Percentiles rank a stretch among this genome's conserved stretches.
phyloP scores from a whole-genome alignment of 371 early-diverging fungal species.

The Parasitella parasitica region DNA sequence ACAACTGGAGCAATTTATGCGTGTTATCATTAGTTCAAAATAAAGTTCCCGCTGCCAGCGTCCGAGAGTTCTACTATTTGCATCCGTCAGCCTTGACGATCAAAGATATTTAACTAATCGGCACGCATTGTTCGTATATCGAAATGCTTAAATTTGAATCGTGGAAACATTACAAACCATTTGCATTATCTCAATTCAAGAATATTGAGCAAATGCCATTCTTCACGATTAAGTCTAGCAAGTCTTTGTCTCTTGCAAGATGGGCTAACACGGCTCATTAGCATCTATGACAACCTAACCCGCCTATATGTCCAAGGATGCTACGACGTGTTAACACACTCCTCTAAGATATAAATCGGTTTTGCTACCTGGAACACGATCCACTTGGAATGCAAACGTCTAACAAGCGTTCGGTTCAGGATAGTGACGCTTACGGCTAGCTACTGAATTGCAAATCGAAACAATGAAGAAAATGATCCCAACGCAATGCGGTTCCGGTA shows the following conservation, averaged over 20 bases:
- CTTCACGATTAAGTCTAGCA: too few species aligned
- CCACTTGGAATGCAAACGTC: background rate
- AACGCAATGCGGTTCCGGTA: background rate
- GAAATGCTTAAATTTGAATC: constrained; percentile 2
- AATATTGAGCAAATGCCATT: constrained; percentile 3
- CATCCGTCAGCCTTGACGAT: constrained; percentile 8
- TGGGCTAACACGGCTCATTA: background rate
- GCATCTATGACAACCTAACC: too few species aligned
- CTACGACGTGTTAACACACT: too few species aligned
- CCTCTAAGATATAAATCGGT: background rate
- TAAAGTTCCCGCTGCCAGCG: background rate
- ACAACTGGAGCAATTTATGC: constrained; percentile 6
- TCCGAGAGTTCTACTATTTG: too few species aligned
- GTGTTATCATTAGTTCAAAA: background rate
- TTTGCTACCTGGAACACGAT: background rate
- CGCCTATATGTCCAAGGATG: too few species aligned
- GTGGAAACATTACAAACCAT: constrained; percentile 4
- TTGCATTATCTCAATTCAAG: background rate
- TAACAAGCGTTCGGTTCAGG: background rate
- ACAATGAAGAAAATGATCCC: background rate
- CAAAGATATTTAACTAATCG: background rate
- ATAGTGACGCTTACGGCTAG: background rate
- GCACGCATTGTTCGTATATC: background rate
- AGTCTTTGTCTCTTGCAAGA: constrained; percentile 2
- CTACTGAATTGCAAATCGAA: background rate